These are phyloP conservation scores for Hypoxylon sp. DNA, from an alignment of 2,329 filamentous ascomycete species.

Conservation along the genomic window DNA sequence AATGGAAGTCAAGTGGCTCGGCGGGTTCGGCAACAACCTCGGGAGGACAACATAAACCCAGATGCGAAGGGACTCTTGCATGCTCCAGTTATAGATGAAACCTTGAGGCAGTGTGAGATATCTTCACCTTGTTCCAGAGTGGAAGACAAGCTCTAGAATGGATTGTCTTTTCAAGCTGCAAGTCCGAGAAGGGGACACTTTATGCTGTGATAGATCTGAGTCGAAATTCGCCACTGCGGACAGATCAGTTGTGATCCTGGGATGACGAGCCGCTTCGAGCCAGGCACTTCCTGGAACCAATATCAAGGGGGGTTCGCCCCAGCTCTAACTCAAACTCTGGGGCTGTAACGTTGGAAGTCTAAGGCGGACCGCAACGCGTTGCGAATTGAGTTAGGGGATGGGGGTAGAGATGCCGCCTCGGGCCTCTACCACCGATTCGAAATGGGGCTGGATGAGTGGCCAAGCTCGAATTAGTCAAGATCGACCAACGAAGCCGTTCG, in stretches of 20 bases:
- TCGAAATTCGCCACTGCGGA: slow-evolving; percentile 41
- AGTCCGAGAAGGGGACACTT: slow-evolving; percentile 42
- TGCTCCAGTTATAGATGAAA: slow-evolving; percentile 42
- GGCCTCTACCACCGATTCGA: slow-evolving; percentile 44
- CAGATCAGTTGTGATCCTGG: slow-evolving; percentile 22
- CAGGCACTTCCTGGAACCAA: slow-evolving; percentile 40
- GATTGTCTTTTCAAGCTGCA: slow-evolving; percentile 22
- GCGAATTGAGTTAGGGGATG: slow-evolving; percentile 36
- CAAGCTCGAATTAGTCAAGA: slow-evolving; percentile 44
- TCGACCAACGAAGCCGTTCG: slow-evolving; percentile 40
- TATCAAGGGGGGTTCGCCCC: slow-evolving; percentile 42
- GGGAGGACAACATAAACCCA: slow-evolving; percentile 41
- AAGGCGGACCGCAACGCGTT: slow-evolving; percentile 34
- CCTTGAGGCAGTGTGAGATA: slow-evolving; percentile 38
- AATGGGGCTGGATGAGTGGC: slow-evolving; percentile 40
- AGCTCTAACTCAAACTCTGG: slow-evolving; percentile 43
- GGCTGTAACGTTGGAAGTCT: slow-evolving; percentile 43
- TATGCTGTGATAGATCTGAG: slow-evolving; percentile 42
- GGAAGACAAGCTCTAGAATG: slow-evolving; percentile 32
- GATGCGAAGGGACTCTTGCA: slow-evolving; percentile 44
- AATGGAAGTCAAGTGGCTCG: slow-evolving; percentile 43
- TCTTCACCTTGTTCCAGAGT: slow-evolving; percentile 38
- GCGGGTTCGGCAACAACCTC: slow-evolving; percentile 43
- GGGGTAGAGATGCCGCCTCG: slow-evolving; percentile 40
- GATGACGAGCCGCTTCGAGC: slow-evolving; percentile 42